Base-by-base conservation (phyloP, 2,329 filamentous ascomycete species). In the Beauveria pseudobassiana region DNA sequence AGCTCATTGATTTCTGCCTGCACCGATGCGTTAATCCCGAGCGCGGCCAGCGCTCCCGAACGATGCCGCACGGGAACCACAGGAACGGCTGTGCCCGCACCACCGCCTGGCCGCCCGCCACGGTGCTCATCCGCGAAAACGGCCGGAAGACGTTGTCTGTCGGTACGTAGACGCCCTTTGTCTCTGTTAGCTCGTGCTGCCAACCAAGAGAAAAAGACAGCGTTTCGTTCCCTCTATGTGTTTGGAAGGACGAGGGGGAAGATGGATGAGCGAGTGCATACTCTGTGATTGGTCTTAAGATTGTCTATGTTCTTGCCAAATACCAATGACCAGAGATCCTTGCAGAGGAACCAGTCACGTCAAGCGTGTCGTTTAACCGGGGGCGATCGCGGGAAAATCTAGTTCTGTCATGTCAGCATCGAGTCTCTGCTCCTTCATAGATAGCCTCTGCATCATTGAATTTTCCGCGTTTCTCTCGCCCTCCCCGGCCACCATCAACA, bases 241-340 rank as follows among this genome's bases (percentile, higher is more conserved):
- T 6, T 16, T 38, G 34, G 14, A 16, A 38, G 5, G 34, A 16
- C 30, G 30, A 34, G 30, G 12, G 30, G 12, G 30, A 34, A 4
- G 12, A 34, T 5, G 34, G 12, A 10, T 3, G 14, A 38, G 34
- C 14, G 34, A 38, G 22, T 26, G 68, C 80, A 20, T 78, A 91
- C 89, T 69, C 95, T 82, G 73, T 99, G 95, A 72, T 99, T 99
- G 9, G 95, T 99, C 77, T 99, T 99, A 52, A 99, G 82, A 73
- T 99, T 99, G 76, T 99, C 95, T 71, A 99, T 91, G 74, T 98
- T 96, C 77, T 99, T 99, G 72, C 90, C 84, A 75, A 97, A 99
- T 18, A 97, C 85, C 22, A 98, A 81, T 40, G 87, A 92, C 95
- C 95, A 99, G 50, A 99, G 82, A 74, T 99, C 95, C 79, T 99